Evolutionary conservation across 441 rosid genomes (phyloP).

Genomic region (Metrosideros polymorpha): DNA sequence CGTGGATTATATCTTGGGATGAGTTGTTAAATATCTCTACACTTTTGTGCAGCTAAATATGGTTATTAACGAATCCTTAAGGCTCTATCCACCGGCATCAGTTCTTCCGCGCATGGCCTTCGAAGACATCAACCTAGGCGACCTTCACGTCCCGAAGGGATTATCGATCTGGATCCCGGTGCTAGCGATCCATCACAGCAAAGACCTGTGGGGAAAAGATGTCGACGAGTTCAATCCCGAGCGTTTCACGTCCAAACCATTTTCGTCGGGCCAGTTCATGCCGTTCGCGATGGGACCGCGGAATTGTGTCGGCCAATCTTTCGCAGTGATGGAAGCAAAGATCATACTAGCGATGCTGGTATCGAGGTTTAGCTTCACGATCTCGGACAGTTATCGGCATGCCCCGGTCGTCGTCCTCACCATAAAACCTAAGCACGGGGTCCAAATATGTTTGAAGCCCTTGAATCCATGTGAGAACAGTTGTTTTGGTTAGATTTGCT

Average conservation of each 20-base stretch:
- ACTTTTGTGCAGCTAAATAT: constrained; percentile 1
- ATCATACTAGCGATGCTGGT: constrained; percentile 71
- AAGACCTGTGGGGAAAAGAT: constrained; percentile 8
- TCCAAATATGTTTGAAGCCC: constrained; percentile 58
- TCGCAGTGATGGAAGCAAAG: constrained; percentile 92
- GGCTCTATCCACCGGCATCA: constrained; percentile 3
- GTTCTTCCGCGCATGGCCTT: constrained; percentile 6
- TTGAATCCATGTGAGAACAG: constrained; percentile 13
- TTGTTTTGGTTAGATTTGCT: background rate
- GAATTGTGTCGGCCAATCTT: constrained; percentile 80
- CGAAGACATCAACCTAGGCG: constrained; percentile 2
- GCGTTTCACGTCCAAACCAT: constrained; percentile 23
- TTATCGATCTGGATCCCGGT: constrained; percentile 1
- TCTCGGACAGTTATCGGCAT: constrained; percentile 67
- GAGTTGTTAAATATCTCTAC: background rate
- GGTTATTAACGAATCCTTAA: constrained; percentile 7
- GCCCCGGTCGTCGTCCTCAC: constrained; percentile 87
- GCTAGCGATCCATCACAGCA: constrained; percentile 3
- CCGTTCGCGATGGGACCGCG: constrained; percentile 92
- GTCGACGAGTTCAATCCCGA: constrained; percentile 8
- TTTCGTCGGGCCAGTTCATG: constrained; percentile 47
- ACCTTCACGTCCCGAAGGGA: background rate
- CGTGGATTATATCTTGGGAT: background rate
- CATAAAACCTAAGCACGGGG: constrained; percentile 81
- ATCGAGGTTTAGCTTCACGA: constrained; percentile 47